Conservation (phyloP, 208 protist species). For the Trypanosoma lewisi region DNA sequence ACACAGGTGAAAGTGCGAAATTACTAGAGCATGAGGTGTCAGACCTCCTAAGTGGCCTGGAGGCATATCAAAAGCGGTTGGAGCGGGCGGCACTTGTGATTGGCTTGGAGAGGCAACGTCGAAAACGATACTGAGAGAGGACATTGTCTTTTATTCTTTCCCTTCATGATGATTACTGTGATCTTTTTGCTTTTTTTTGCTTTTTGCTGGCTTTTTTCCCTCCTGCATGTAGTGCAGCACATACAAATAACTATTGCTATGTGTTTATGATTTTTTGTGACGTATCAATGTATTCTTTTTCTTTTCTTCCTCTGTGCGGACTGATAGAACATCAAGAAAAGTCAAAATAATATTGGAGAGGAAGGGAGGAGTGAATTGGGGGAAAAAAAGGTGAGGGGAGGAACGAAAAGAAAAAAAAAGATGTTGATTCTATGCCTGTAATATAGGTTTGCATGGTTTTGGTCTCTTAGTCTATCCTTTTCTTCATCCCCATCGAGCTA, state of each 20-base stretch:
- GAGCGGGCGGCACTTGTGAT: slow-evolving; percentile 16
- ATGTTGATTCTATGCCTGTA: neutral
- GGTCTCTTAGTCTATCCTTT: no score
- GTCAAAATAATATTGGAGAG: no score
- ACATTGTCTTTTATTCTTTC: neutral
- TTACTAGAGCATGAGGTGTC: slow-evolving; percentile 7
- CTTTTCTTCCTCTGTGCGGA: neutral
- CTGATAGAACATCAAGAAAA: neutral
- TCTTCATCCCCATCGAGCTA: no score
- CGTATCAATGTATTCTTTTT: neutral
- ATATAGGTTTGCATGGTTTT: neutral
- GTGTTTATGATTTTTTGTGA: slow-evolving; percentile 6
- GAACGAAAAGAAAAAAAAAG: neutral
- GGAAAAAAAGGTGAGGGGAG: no score
- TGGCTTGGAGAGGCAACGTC: slow-evolving; percentile 15
- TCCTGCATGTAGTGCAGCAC: neutral
- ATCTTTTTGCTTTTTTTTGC: neutral
- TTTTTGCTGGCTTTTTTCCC: neutral
- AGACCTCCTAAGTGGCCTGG: slow-evolving; percentile 5
- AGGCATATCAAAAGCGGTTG: slow-evolving; percentile 25
- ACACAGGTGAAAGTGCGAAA: neutral
- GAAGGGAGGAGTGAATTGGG: no score
- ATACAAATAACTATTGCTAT: slow-evolving; percentile 5
- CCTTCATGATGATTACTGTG: no score
- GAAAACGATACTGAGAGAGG: slow-evolving; percentile 2